These are phyloP conservation scores for Lunasporangiospora selenospora DNA, from an alignment of 192 early-diverging fungal species.

Conservation along the genomic window DNA sequence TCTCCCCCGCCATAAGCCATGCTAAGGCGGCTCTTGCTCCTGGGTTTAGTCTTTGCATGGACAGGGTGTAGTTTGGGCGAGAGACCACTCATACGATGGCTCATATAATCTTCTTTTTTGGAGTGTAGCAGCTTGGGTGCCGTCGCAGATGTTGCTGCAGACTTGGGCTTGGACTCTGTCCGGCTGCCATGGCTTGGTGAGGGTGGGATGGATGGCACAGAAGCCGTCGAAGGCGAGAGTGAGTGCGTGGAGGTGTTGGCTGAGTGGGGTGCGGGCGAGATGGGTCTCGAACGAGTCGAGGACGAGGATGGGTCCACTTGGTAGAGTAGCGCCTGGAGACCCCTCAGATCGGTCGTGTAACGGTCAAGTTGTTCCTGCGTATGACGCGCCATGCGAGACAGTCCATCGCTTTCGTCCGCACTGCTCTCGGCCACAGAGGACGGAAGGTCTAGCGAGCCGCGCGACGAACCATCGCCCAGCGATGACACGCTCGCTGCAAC, in stretches of 20 bases:
- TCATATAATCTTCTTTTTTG: conserved; percentile 50
- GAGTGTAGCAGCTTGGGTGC: too few relatives aligned
- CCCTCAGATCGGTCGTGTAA: conserved; percentile 32
- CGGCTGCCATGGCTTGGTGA: conserved; percentile 7
- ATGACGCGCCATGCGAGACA: conserved; percentile 17
- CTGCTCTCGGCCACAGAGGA: conserved; percentile 11
- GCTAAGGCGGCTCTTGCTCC: conserved; percentile 42
- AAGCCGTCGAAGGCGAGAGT: neutral
- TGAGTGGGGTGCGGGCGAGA: conserved; percentile 16
- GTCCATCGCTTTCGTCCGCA: conserved; percentile 37
- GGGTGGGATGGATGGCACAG: neutral
- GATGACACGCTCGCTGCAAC: conserved; percentile 26
- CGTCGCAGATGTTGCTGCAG: too few relatives aligned
- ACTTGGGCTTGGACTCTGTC: conserved; percentile 9
- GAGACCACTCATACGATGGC: conserved; percentile 39
- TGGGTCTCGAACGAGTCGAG: neutral
- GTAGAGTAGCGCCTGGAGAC: conserved; percentile 25
- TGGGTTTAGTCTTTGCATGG: conserved; percentile 25
- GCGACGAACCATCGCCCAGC: conserved; percentile 18
- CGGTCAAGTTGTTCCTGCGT: conserved; percentile 24
- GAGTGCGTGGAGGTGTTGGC: conserved; percentile 39
- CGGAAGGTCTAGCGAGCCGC: conserved; percentile 35
- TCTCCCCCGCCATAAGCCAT: conserved; percentile 47
- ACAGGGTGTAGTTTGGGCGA: conserved; percentile 22
- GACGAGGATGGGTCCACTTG: neutral